These are phyloP conservation scores for Zelonia costaricensis DNA, from an alignment of 208 protist species.

Conservation along the genomic window DNA sequence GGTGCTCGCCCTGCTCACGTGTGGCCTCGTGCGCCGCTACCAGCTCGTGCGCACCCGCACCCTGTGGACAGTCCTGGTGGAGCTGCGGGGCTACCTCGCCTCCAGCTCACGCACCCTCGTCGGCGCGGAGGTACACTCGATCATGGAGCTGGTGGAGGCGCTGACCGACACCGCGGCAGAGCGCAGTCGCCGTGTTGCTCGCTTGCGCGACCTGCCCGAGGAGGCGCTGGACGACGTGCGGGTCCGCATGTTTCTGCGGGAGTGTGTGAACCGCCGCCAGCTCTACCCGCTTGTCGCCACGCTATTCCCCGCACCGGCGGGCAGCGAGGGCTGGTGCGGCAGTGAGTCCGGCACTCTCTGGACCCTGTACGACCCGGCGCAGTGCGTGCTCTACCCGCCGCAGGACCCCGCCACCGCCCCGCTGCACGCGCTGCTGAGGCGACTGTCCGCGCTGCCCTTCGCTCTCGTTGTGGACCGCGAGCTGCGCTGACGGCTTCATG, in stretches of 20 bases:
- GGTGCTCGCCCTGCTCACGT: slow-evolving; percentile 24
- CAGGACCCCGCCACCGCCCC: slow-evolving; percentile 19
- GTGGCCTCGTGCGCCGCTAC: slow-evolving; percentile 33
- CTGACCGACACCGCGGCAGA: slow-evolving; percentile 26
- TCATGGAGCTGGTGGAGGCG: slow-evolving; percentile 41
- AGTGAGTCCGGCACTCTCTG: slow-evolving; percentile 27
- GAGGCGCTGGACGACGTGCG: slow-evolving; percentile 32
- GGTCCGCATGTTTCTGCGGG: slow-evolving; percentile 48
- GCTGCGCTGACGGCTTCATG: slow-evolving; percentile 24
- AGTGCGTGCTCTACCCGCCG: slow-evolving; percentile 32
- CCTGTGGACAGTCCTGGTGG: slow-evolving; percentile 41
- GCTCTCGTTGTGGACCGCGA: slow-evolving; percentile 42
- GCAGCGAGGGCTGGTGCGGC: slow-evolving; percentile 15
- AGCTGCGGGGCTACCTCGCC: slow-evolving; percentile 27
- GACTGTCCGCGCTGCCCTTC: slow-evolving; percentile 47
- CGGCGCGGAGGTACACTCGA: slow-evolving; percentile 23
- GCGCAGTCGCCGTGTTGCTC: slow-evolving; percentile 14
- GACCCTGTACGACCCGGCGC: slow-evolving; percentile 36
- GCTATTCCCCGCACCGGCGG: slow-evolving; percentile 33
- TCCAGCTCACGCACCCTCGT: slow-evolving; percentile 35
- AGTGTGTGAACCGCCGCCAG: slow-evolving; percentile 48
- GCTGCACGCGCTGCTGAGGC: slow-evolving; percentile 33
- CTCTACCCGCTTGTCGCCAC: slow-evolving; percentile 33
- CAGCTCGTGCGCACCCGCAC: slow-evolving; percentile 29
- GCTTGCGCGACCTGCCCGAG: slow-evolving; percentile 29